Evolutionary conservation across 1,284 basidiomycete genomes (phyloP), one percentile per base, ranked within the genome.

Genomic region (Rhodotorula mucilaginosa): DNA sequence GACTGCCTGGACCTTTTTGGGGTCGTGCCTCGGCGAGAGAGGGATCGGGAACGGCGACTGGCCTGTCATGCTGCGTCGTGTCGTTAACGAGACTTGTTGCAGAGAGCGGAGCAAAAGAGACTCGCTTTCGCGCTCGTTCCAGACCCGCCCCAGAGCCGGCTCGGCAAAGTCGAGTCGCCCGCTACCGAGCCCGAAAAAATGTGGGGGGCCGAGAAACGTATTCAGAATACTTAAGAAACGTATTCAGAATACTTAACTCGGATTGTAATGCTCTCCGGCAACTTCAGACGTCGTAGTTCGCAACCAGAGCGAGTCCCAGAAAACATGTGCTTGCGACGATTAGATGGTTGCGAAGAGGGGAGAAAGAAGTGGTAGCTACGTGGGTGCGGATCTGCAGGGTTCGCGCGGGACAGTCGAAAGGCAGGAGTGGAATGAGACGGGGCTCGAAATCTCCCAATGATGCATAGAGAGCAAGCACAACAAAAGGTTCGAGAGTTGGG

Each of bases 1-100:
- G 31, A 72, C 31, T 5, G 60, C 64, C 54, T 72, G 70, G 4
- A 52, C 49, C 61, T 65, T 65, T 51, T 65, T 65, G 13, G 58
- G 58, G 46, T 72, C 46, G 54, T 63, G 61, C 19, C 49, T 23
- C 49, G 12, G 51, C 4, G 67, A 61, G 2, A 68, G 60, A 6
- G 46, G 61, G 23, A 72, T 31, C 1, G 70, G 70, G 52, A 64
- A 67, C 44, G 69, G 69, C n/a, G n/a, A 52, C 31, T 48, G 21
- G 6, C 21, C 26, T 31, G 31, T 15, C 64, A 65, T 65, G 16
- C 6, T 31, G 21, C 51, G 51, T 13, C 23, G 21, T 23, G 51
- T 51, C 26, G 26, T 21, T n/a, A n/a, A 26, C 26, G 26, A 26
- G 21, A 52, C 39, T 44, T 44, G 39, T 44, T n/a, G 51, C 1